Conservation (phyloP, 1,139 yeast species). For the Sugiyamaella neomexicana region DNA sequence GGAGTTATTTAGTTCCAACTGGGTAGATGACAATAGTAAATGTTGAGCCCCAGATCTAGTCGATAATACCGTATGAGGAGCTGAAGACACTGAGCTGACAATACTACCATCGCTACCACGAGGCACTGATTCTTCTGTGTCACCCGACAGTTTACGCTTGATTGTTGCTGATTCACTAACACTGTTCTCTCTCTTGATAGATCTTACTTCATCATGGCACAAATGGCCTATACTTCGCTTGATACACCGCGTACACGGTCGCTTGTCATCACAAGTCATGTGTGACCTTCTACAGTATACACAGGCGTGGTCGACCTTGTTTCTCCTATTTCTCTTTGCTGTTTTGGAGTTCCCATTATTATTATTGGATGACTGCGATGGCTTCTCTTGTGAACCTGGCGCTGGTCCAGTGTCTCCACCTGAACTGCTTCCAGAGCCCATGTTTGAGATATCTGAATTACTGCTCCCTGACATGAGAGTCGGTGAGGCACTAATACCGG, state of each 20-base stretch:
- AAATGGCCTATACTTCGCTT: constrained; percentile 87
- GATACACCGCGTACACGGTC: constrained; percentile 88
- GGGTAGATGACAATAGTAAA: constrained; percentile 19
- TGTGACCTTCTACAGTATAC: constrained; percentile 91
- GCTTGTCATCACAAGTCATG: constrained; percentile 77
- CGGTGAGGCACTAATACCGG: neutral
- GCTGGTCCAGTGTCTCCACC: constrained; percentile 1
- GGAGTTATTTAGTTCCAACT: constrained; percentile 19
- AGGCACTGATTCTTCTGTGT: neutral
- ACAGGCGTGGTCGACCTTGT: constrained; percentile 59
- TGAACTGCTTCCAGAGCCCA: neutral
- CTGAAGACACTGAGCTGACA: neutral
- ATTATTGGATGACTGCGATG: neutral
- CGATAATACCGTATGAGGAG: constrained; percentile 2
- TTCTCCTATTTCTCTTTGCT: constrained; percentile 4
- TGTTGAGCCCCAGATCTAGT: constrained; percentile 20
- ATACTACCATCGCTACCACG: neutral
- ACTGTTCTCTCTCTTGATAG: constrained; percentile 21
- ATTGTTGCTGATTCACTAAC: neutral
- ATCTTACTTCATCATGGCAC: constrained; percentile 73
- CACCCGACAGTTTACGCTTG: constrained; percentile 1
- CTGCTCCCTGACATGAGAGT: neutral
- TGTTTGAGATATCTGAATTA: neutral
- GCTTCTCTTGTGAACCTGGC: neutral
- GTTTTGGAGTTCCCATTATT: neutral